Percentiles rank a stretch among this genome's conserved stretches.
Conservation (phyloP, 2,329 filamentous ascomycete species). For the Neonectria sp. region DNA sequence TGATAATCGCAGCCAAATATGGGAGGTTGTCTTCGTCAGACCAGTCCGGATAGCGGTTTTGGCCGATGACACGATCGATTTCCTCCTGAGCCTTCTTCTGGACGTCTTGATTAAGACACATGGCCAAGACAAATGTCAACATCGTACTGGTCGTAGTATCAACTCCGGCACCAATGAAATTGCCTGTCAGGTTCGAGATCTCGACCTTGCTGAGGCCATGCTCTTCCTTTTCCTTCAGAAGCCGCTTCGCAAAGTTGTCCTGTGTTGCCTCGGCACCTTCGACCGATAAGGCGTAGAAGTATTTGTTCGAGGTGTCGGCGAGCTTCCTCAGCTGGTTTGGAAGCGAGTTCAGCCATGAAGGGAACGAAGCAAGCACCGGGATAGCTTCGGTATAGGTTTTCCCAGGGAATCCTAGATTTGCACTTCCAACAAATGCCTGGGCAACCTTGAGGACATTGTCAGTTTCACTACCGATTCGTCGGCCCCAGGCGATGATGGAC, state of each 20-base stretch:
- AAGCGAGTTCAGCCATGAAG: constrained; percentile 21
- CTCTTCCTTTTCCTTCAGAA: constrained; percentile 22
- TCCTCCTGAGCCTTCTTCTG: constrained; percentile 5
- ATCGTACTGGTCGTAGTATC: constrained; percentile 26
- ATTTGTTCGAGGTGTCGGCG: constrained; percentile 24
- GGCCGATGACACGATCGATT: constrained; percentile 15
- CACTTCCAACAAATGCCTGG: constrained; percentile 29
- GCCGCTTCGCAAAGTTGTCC: constrained; percentile 24
- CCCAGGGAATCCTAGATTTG: constrained; percentile 26
- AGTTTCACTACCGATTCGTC: constrained; percentile 8
- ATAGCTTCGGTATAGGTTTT: constrained; percentile 30
- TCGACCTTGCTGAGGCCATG: constrained; percentile 26
- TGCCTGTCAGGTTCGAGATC: constrained; percentile 25
- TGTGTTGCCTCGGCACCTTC: constrained; percentile 12
- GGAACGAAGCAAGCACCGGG: constrained; percentile 16
- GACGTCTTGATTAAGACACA: constrained; percentile 21
- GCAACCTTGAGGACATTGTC: constrained; percentile 29
- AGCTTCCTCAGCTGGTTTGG: constrained; percentile 18
- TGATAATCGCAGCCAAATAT: constrained; percentile 15
- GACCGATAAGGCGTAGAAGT: constrained; percentile 23
- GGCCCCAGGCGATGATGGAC: constrained; percentile 26
- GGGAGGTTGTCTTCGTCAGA: constrained; percentile 18
- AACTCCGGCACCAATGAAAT: constrained; percentile 28
- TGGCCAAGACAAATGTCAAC: constrained; percentile 24
- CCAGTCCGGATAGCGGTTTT: constrained; percentile 19